These are phyloP conservation scores for Trichoderma asperellum DNA, from an alignment of 2,329 filamentous ascomycete genomes.

Conservation along the genomic window DNA sequence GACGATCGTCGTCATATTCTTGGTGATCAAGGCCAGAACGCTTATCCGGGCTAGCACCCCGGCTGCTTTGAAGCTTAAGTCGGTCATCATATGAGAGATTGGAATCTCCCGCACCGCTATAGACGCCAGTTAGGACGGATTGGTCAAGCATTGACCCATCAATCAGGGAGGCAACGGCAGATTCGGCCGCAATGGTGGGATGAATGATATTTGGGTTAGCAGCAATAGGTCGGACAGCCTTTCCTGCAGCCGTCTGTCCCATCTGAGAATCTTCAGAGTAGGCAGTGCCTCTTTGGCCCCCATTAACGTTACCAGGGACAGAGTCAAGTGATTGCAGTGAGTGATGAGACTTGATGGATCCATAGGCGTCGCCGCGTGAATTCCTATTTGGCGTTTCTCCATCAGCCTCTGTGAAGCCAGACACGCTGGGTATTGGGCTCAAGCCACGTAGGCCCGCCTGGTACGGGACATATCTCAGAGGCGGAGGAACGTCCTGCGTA, in stretches of 20 bases:
- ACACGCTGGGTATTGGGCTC: slow-evolving; percentile 91
- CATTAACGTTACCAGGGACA: slow-evolving; percentile 53
- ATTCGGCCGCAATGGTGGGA: slow-evolving; percentile 75
- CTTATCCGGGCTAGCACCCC: slow-evolving; percentile 49
- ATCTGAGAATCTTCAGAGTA: slow-evolving; percentile 60
- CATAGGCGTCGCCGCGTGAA: slow-evolving; percentile 58
- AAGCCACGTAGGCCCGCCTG: slow-evolving; percentile 71
- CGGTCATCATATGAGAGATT: slow-evolving; percentile 42
- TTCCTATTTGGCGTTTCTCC: slow-evolving; percentile 60
- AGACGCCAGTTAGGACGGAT: slow-evolving; percentile 68
- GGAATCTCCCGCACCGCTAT: slow-evolving; percentile 46
- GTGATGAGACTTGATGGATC: slow-evolving; percentile 59
- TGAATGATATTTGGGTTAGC: slow-evolving; percentile 79
- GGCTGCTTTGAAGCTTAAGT: slow-evolving; percentile 39
- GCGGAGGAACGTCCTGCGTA: slow-evolving; percentile 66
- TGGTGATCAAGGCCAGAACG: slow-evolving; percentile 45
- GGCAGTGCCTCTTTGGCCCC: slow-evolving; percentile 57
- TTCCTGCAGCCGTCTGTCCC: slow-evolving; percentile 64
- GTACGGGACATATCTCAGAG: slow-evolving; percentile 69
- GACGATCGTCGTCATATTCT: slow-evolving; percentile 46
- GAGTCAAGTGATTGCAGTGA: slow-evolving; percentile 44
- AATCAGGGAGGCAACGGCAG: slow-evolving; percentile 82
- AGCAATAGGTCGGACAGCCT: slow-evolving; percentile 70
- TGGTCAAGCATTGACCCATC: slow-evolving; percentile 72
- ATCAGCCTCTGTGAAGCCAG: slow-evolving; percentile 76